A percentile compares a stretch with the other conserved stretches of the same genome.
These are phyloP conservation scores for Eucalyptus leucophloia DNA, from an alignment of 345 rosid species.

Conservation along the genomic window DNA sequence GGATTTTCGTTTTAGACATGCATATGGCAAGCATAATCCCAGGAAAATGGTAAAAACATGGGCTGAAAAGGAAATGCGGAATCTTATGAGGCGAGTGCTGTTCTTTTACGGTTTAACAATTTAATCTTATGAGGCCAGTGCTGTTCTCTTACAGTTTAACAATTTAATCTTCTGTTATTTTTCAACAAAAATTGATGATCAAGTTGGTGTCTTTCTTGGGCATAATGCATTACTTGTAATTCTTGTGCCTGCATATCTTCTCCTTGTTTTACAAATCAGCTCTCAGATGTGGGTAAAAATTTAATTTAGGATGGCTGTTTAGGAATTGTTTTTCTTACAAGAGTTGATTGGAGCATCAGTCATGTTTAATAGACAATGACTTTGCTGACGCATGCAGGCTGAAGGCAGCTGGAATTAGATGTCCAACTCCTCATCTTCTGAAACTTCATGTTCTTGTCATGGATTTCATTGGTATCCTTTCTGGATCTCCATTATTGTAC, in stretches of 20 bases:
- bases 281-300: background rate
- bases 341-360: background rate
- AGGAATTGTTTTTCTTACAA: background rate
- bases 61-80: constrained; percentile 99
- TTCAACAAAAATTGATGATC: background rate
- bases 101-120: background rate
- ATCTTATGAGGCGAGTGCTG: constrained; percentile 61
- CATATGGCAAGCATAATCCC: constrained; percentile 92
- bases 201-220: background rate
- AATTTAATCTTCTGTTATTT: background rate
- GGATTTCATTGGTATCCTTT: constrained; percentile 82
- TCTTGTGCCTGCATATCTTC: background rate
- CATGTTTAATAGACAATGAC: background rate
- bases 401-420: constrained; percentile 87
- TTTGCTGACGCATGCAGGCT: constrained; percentile 30
- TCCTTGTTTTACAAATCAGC: background rate
- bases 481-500: background rate
- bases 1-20: constrained; percentile 89
- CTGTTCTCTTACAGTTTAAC: background rate
- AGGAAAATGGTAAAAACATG: constrained; percentile 97
- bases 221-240: background rate
- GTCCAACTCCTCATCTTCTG: constrained; percentile 64
- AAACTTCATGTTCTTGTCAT: constrained; percentile 93
- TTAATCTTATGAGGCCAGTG: constrained; percentile 27
- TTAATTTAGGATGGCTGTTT: background rate